Base-by-base conservation (phyloP, 2,329 filamentous ascomycete species). In the Lojkania enalia region DNA sequence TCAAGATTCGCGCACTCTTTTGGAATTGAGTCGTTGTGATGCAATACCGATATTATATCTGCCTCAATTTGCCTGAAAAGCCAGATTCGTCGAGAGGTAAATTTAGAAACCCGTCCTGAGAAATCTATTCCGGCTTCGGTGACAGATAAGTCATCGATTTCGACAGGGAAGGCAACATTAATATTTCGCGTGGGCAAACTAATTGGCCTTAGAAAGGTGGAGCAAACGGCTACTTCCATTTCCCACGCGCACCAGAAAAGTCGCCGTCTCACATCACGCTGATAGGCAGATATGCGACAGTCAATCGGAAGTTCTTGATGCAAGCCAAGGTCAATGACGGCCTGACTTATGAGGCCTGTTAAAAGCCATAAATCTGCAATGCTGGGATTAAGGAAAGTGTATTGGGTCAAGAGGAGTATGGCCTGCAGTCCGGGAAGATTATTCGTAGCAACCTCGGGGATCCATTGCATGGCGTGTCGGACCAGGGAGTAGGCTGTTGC, bases 201-300 rank as follows among this genome's bases (percentile, higher is more conserved):
- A 7, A 61, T 59, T 2, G 63, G 64, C 4, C 62, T 60, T 9
- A 63, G 32, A 18, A 68, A 68, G 31, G 65, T 64, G 19, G 57
- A 63, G 33, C 64, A 67, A 1, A 68, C 66, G 5, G 63, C 63
- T 13, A 66, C 62, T 39, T 69, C 66, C 66, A 68, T 68, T 33
- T 69, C 66, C 64, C 64, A 69, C 12, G 64, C 64, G 33, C 60
- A 64, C 66, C 66, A 69, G 19, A 69, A 69, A 29, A 69, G 39
- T 13, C 66, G 63, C 19, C 66, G 58, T n/a, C 66, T 55, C 64
- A 67, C 67, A 35, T 69, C 66, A n/a, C 66, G 64, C 36, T 65
- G 48, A 32, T 63, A 64, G 4, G 57, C 46, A 2, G 61, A 57
- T 9, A 68, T 52, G 5, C 35, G 48, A 13, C 49, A 20, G 30